Percentiles rank a stretch among this genome's conserved stretches.
These are phyloP conservation scores for Coriaria nepalensis DNA, from an alignment of 306 rosid genomes.

Conservation along the genomic window DNA sequence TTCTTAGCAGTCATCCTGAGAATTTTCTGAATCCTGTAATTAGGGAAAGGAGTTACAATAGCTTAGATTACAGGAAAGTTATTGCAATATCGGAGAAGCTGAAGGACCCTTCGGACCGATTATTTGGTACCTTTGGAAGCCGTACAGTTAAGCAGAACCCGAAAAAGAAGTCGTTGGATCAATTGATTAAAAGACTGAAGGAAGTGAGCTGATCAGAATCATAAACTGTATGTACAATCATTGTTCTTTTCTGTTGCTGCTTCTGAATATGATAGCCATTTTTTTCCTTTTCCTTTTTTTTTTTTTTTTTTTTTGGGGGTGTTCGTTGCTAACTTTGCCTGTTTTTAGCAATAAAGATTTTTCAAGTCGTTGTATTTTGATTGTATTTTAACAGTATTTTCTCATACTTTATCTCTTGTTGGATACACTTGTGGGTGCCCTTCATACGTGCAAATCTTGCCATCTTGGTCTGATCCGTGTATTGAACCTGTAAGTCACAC, in stretches of 20 bases:
- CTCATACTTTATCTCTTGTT: too few relatives aligned
- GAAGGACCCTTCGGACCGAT: constrained; percentile 81
- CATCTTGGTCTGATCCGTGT: background rate
- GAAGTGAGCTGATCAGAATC: constrained; percentile 57
- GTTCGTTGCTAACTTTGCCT: constrained; percentile 37
- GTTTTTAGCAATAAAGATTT: constrained; percentile 4
- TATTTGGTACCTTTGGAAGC: constrained; percentile 84
- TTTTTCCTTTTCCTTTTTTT: background rate
- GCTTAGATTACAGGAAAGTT: constrained; percentile 77
- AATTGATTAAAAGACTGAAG: constrained; percentile 76
- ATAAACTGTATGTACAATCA: constrained; percentile 35
- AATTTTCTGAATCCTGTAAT: constrained; percentile 86
- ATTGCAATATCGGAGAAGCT: constrained; percentile 69
- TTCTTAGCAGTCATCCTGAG: constrained; percentile 82
- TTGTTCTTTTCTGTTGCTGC: constrained; percentile 21
- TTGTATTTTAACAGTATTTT: constrained; percentile 19
- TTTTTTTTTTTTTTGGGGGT: constrained; percentile 12
- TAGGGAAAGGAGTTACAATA: constrained; percentile 80
- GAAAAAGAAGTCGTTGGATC: constrained; percentile 75
- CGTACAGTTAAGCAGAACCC: constrained; percentile 87
- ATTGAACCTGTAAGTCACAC: background rate
- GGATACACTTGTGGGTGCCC: too few relatives aligned
- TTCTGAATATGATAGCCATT: constrained; percentile 30
- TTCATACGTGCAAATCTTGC: too few relatives aligned
- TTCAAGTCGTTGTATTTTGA: constrained; percentile 19